Evolutionary conservation across 2,329 filamentous ascomycete genomes (phyloP).

Genomic region (Phoma sp.): DNA sequence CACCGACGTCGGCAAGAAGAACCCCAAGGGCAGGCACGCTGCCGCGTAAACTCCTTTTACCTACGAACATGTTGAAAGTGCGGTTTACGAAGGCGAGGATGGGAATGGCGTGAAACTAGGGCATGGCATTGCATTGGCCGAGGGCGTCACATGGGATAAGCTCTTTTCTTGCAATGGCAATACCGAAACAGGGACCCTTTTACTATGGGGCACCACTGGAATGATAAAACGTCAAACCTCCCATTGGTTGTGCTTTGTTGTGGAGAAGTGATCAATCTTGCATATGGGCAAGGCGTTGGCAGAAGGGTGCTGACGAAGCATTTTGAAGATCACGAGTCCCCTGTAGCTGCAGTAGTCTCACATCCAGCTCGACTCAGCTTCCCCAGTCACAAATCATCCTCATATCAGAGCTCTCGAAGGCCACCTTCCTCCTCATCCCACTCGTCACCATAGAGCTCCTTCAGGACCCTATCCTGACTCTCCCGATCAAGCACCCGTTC

Average conservation of each 20-base stretch:
- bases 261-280: not conserved
- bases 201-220: constrained; percentile 11
- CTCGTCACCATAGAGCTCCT: constrained; percentile 60
- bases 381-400: no score
- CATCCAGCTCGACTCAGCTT: not conserved
- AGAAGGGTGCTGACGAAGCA: no score
- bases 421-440: constrained; percentile 61
- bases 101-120: constrained; percentile 10
- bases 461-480: constrained; percentile 51
- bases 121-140: constrained; percentile 32
- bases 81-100: constrained; percentile 12
- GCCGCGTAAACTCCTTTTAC: constrained; percentile 30
- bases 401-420: constrained; percentile 49
- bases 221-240: constrained; percentile 18
- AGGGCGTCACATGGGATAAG: constrained; percentile 41
- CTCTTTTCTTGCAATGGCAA: constrained; percentile 40
- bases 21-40: constrained; percentile 61
- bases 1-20: constrained; percentile 68
- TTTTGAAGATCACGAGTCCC: no score
- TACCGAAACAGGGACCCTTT: constrained; percentile 32
- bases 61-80: constrained; percentile 16
- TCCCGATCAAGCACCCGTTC: constrained; percentile 51
- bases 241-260: not conserved
- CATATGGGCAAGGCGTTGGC: no score
- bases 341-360: not conserved